A percentile compares a stretch with the other conserved stretches of the same genome.
These are phyloP conservation scores for Russula emetica DNA, from an alignment of 768 basidiomycete genomes.

Conservation along the genomic window DNA sequence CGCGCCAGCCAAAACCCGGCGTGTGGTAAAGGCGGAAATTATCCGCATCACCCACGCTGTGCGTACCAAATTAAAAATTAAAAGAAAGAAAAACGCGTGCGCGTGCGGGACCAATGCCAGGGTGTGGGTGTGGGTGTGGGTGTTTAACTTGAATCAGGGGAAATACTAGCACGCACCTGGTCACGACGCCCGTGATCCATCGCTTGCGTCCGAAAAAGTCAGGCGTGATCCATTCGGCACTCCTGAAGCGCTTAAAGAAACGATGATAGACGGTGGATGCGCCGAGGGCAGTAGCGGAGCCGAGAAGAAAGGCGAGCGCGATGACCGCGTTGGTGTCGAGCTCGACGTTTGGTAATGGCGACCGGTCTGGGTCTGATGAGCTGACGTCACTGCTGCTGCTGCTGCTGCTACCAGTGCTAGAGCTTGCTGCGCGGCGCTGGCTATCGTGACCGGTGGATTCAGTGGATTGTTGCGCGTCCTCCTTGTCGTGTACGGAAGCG, in stretches of 20 bases:
- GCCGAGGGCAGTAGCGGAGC: constrained; percentile 36
- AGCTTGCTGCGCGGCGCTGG: neutral
- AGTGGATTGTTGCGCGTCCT: constrained; percentile 49
- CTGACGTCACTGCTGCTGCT: neutral
- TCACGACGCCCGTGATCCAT: constrained; percentile 79
- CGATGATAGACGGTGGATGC: constrained; percentile 40
- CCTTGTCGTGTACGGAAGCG: constrained; percentile 48
- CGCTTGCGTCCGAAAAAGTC: constrained; percentile 50
- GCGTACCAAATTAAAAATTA: neutral
- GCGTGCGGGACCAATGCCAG: neutral
- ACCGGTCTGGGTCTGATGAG: neutral
- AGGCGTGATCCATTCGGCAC: constrained; percentile 67
- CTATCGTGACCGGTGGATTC: constrained; percentile 46
- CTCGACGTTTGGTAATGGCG: neutral
- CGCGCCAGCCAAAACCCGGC: constrained; percentile 68
- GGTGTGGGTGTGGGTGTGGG: neutral
- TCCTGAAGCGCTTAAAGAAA: constrained; percentile 56
- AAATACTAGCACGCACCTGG: constrained; percentile 47
- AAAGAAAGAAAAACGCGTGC: neutral
- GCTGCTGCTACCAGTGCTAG: neutral
- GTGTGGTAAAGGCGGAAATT: constrained; percentile 88
- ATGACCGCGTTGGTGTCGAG: neutral
- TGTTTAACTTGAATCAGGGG: neutral
- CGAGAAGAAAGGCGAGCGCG: constrained; percentile 34
- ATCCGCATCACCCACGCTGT: constrained; percentile 81